phyloP scores from a whole-genome alignment of 768 basidiomycete species.

The Tricholoma sp. region DNA sequence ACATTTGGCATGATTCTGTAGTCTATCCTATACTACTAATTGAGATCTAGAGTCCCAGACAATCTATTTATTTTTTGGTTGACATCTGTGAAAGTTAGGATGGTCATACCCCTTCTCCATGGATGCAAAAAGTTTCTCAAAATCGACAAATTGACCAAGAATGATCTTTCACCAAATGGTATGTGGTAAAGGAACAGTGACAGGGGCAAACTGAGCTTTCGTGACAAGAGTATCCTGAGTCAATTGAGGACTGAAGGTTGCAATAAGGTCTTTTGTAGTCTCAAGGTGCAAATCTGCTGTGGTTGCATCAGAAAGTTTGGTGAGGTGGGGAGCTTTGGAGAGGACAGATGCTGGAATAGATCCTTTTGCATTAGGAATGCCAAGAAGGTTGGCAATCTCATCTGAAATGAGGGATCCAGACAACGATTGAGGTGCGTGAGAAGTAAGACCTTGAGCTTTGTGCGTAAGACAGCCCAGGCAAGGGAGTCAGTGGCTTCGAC shows the following conservation, averaged over 20 bases:
- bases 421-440: too few relatives aligned
- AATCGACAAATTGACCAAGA: background rate
- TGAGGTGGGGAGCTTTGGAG: background rate
- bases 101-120: too few relatives aligned
- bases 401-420: background rate
- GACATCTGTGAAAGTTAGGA: too few relatives aligned
- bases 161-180: conserved; percentile 2
- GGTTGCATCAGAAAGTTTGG: background rate
- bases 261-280: background rate
- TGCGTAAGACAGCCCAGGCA: background rate
- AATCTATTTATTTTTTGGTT: too few relatives aligned
- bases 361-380: background rate
- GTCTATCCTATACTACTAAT: too few relatives aligned
- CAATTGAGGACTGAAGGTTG: background rate
- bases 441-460: background rate
- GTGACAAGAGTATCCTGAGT: background rate
- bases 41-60: too few relatives aligned
- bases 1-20: too few relatives aligned
- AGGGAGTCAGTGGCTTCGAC: background rate
- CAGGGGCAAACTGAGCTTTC: background rate
- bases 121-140: too few relatives aligned
- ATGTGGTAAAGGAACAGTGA: background rate
- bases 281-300: background rate
- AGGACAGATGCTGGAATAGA: background rate
- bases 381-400: background rate